Conservation (phyloP, 2,329 filamentous ascomycete species). For the Diplocarpon mali region DNA sequence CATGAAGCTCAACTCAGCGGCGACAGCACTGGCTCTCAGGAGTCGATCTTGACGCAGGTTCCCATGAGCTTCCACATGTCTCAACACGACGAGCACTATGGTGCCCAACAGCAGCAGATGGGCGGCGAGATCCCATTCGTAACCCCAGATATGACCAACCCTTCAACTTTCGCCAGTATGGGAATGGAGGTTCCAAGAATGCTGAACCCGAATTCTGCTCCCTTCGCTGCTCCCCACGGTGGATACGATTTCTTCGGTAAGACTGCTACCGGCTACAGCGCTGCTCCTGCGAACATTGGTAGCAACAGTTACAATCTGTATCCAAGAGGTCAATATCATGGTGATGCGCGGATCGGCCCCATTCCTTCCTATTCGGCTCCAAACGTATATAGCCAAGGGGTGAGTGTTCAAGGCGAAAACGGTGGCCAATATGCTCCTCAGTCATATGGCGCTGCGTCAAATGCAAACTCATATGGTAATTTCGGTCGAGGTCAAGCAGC, state of each 20-base stretch:
- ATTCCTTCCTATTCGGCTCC: not conserved
- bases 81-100: not conserved
- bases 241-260: not conserved
- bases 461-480: not conserved
- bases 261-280: not conserved
- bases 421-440: not conserved
- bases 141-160: not conserved
- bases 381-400: not conserved
- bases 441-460: not conserved
- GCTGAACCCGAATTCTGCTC: not conserved
- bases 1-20: slow-evolving; percentile 1
- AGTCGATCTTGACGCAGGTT: slow-evolving; percentile 20
- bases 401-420: not conserved
- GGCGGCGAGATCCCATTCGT: not conserved
- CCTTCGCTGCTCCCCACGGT: not conserved
- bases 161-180: not conserved
- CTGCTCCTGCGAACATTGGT: not conserved
- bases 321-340: not conserved
- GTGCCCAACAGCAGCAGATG: not conserved
- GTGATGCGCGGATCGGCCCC: not conserved
- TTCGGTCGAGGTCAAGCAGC: not conserved
- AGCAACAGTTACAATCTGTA: not conserved
- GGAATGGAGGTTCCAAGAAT: not conserved
- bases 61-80: slow-evolving; percentile 17
- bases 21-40: slow-evolving; percentile 14